Evolutionary conservation across 257 asterid genomes (phyloP), one percentile per base, ranked within the genome.

Genomic region (Solanum chilense): DNA sequence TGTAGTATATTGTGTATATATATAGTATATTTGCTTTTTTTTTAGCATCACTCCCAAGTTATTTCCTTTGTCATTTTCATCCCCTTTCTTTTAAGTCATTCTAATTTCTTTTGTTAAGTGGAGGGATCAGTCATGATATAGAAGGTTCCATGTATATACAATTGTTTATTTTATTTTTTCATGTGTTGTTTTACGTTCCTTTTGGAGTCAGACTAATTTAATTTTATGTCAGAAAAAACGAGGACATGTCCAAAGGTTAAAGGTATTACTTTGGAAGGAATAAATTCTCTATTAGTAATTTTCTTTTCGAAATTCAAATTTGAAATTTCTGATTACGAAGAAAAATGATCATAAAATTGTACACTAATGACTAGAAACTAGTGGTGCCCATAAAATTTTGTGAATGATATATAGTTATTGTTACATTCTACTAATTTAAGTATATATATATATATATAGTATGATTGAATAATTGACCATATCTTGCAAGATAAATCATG

Each of bases 61-160:
- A 25, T 78, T 78, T 80, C 85, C 69, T 47, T 80, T 47, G 85
- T 49, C 69, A 80, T 80, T 80, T 80, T 80, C 68, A 49, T 49
- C 29, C 6, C 27, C 13, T 47, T 80, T 49, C 33, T 80, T 37
- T 45, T 1, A 18, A 31, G n/a, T 45, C 84, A 80, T 12, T 45
- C 11, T 80, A 9, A 49, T 18, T 29, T 47, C 11, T 80, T 47
- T n/a, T 45, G 6, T 60, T 29, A 78, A 74, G 18, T 74, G 21
- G 6, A 16, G 64, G 41, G 41, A 27, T 45, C 42, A 27, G 9
- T 78, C 41, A 78, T 78, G 66, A 45, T 78, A 47, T 78, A 25
- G 66, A 27, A 45, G 10, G 42, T 45, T 27, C 66, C 39, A 27
- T 5, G 66, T 27, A 42, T 0, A 12, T 44, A n/a, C 39, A 42